A percentile compares a stretch with the other conserved stretches of the same genome.
Conservation (phyloP, 169 alveolate species). For the Plasmodium ovale region DNA sequence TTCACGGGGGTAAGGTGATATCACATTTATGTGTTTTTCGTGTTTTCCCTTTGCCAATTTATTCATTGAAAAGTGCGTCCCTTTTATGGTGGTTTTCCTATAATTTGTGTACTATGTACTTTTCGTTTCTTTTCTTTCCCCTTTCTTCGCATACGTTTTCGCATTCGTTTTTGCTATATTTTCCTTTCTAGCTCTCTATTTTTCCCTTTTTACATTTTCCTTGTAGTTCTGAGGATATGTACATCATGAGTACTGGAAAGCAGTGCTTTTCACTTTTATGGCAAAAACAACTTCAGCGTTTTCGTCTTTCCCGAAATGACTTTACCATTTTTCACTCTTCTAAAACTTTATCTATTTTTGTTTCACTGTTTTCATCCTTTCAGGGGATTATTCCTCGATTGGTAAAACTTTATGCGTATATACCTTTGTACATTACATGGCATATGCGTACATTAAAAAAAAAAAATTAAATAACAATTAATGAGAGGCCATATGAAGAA, state of each 20-base stretch:
- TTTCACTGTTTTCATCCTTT: not conserved
- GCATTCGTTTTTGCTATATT: too few relatives aligned
- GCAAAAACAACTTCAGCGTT: not conserved
- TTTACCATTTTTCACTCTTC: not conserved
- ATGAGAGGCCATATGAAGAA: not conserved
- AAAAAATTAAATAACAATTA: slow-evolving; percentile 23
- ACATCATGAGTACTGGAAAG: too few relatives aligned
- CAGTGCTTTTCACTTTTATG: too few relatives aligned
- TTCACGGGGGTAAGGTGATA: not conserved
- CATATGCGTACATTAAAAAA: not conserved
- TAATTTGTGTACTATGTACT: too few relatives aligned
- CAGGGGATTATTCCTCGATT: not conserved
- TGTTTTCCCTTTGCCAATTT: not conserved
- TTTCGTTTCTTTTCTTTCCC: too few relatives aligned
- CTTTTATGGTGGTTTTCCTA: too few relatives aligned
- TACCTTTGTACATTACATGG: not conserved
- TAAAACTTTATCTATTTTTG: not conserved
- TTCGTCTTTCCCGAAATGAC: not conserved
- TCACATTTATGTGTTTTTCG: not conserved
- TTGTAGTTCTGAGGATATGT: too few relatives aligned
- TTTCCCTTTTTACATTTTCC: too few relatives aligned
- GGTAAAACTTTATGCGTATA: not conserved
- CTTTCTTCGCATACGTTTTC: too few relatives aligned
- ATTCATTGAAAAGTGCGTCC: not conserved
- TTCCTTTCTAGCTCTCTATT: too few relatives aligned